A percentile compares a stretch with the other conserved stretches of the same genome.
These are phyloP conservation scores for Brassica napus DNA, from an alignment of 345 rosid genomes.

Conservation along the genomic window DNA sequence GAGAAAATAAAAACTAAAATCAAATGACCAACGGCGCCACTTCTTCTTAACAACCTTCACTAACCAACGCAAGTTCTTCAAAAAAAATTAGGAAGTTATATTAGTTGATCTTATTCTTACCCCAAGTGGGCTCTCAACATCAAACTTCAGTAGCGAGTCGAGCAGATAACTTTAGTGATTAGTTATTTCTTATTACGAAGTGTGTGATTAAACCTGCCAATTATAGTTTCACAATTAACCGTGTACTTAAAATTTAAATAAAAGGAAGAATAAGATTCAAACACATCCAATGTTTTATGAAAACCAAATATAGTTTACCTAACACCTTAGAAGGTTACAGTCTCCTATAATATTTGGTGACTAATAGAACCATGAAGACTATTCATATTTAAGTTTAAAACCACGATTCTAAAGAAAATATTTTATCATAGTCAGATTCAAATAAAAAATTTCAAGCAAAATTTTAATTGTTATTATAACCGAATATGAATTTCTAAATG, in stretches of 20 bases:
- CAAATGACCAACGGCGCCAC: slow-evolving; percentile 28
- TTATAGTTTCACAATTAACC: slow-evolving; percentile 22
- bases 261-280: not conserved
- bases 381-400: not conserved
- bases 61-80: slow-evolving; percentile 29
- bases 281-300: slow-evolving; percentile 23
- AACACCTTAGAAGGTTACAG: not conserved
- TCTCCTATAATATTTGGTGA: not conserved
- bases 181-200: slow-evolving; percentile 10
- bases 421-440: not conserved
- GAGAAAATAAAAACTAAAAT: not conserved
- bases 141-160: slow-evolving; percentile 5
- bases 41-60: slow-evolving; percentile 43
- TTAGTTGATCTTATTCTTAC: slow-evolving; percentile 16
- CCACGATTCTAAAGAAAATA: not conserved
- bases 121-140: not conserved
- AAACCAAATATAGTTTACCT: slow-evolving; percentile 27
- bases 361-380: not conserved
- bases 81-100: not conserved
- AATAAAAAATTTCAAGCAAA: not conserved
- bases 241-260: slow-evolving; percentile 7
- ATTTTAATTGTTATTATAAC: not conserved
- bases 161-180: slow-evolving; percentile 1
- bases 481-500: not conserved
- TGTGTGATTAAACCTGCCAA: slow-evolving; percentile 14